Evolutionary conservation across 371 early-diverging fungal genomes (phyloP), one percentile per base, ranked within the genome.

Genomic region (Apophysomyces ossiformis): DNA sequence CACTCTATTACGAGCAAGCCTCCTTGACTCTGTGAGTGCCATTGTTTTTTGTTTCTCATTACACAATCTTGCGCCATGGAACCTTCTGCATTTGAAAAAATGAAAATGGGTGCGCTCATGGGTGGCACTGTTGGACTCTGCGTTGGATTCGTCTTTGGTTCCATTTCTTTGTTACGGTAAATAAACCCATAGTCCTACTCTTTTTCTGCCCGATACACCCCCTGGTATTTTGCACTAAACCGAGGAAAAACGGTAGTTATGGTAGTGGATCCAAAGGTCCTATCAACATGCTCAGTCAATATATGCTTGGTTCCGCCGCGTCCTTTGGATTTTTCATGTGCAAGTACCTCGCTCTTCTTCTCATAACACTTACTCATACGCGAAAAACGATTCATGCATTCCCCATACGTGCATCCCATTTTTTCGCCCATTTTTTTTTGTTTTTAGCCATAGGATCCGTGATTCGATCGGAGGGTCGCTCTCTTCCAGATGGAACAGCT

Each of bases 41-140:
- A n/a, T 47, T 18, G 47, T n/a, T 47, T 18, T 47, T 15, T 16
- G 16, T 16, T 50, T 32, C 21, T 21, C 21, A 26, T 26, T 50
- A 21, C 21, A 21, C 32, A 26, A 26, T 26, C 32, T 18, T 50
- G 6, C 16, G 21, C 21, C 54, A 85, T 86, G 89, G 86, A 89
- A 60, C 88, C 88, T 47, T 76, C 84, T 38, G 73, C 81, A 46
- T 85, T 86, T 70, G 91, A 93, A 58, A 90, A 91, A 66, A 83
- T 89, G 73, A 92, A 92, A 72, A 84, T 91, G 87, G 93, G 94
- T 60, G 87, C 90, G 58, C 75, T 90, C 63, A 92, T 92, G 94
- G 94, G 94, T 46, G 89, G 92, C 43, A 87, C 91, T 35, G 93
- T 94, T 57, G 94, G 94, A 15, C 85, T 90, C 44, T 92, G 93